Conservation (phyloP, 139 green algal species). For the Closterium sp. region DNA sequence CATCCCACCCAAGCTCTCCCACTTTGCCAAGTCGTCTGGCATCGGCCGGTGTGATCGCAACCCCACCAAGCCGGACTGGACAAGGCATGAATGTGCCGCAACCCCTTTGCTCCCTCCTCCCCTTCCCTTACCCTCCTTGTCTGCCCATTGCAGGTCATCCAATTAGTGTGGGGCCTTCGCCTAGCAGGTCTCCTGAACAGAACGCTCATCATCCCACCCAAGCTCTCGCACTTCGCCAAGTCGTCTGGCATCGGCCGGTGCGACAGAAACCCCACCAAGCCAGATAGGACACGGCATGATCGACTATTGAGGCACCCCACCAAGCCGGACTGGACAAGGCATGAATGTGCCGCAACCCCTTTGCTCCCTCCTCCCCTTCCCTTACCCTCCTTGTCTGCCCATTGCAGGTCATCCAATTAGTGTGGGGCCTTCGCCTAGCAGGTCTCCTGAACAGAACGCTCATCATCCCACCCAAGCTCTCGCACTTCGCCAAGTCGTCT, state of each 20-base stretch:
- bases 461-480: not conserved
- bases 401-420: no score
- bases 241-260: no score
- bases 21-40: not conserved
- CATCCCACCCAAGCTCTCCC: not conserved
- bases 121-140: no score
- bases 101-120: no score
- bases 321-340: no score
- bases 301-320: no score
- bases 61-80: not conserved
- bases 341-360: no score
- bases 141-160: no score
- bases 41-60: not conserved
- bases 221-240: not conserved
- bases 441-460: not conserved
- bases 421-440: not conserved
- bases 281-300: not conserved
- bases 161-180: not conserved
- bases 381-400: no score
- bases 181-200: not conserved
- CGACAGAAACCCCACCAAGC: no score
- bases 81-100: no score
- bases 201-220: not conserved
- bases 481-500: not conserved
- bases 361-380: no score